A percentile compares a stretch with the other conserved stretches of the same genome.
These are phyloP conservation scores for Penicillium sp. DNA, from an alignment of 2,329 filamentous ascomycete species.

Conservation along the genomic window DNA sequence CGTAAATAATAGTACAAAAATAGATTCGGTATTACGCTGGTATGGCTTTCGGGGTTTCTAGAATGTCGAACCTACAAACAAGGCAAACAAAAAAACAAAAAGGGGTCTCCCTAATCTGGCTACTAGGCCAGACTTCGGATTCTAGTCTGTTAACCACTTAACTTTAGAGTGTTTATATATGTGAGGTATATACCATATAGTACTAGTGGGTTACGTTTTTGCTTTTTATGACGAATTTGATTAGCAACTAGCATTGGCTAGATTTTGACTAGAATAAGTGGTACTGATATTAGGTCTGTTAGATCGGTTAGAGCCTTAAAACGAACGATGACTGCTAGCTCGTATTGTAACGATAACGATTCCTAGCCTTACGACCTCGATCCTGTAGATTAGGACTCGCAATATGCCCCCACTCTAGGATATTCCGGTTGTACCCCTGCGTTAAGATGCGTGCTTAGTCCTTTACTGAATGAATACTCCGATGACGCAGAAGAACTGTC, in stretches of 20 bases:
- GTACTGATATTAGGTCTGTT: background rate
- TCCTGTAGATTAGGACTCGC: background rate
- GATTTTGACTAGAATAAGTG: background rate
- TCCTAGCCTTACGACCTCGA: background rate
- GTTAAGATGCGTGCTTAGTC: background rate
- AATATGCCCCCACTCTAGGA: too few species aligned
- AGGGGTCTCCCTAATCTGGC: background rate
- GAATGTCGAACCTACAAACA: constrained; percentile 1
- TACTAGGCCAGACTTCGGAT: background rate
- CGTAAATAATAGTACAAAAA: constrained; percentile 5
- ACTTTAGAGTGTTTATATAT: background rate
- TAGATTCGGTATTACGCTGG: constrained; percentile 1
- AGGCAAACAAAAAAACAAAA: constrained; percentile 5
- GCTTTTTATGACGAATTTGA: background rate
- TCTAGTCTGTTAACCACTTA: background rate
- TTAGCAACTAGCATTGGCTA: background rate
- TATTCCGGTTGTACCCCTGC: background rate
- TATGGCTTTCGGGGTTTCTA: constrained; percentile 1
- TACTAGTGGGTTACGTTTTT: background rate
- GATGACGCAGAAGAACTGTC: background rate
- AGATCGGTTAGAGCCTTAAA: background rate
- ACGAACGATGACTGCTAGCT: background rate
- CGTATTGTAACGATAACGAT: background rate
- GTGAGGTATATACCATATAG: background rate
- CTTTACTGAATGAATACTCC: background rate